Base-by-base conservation (phyloP, 768 basidiomycete genomes). In the Panaeolus cyanescens region DNA sequence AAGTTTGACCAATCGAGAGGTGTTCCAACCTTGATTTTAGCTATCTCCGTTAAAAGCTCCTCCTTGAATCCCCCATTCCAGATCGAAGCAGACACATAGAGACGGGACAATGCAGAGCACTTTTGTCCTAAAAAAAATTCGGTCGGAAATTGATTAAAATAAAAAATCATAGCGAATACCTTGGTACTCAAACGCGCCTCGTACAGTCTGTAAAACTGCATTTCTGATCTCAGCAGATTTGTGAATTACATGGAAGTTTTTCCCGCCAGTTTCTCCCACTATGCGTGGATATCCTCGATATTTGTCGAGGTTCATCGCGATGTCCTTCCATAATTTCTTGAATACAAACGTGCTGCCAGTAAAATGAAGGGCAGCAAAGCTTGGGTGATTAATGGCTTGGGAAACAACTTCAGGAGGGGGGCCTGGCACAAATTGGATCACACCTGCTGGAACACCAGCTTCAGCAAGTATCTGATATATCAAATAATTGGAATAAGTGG, bases 221-320 rank as follows among this genome's bases (percentile, higher is more conserved):
- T 95, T 96, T 72, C 80, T 81, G 57, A 97, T 76, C 67, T 97
- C 92, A 34, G 96, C 96, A 13, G 88, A 89, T 58, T 84, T 80
- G 75, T 99, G 97, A 54, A 99, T 80, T 50, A 99, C 65, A 76
- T 99, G 97, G 83, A 96, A 99, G 82, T 99, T 99, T 84, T 99
- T 99, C 60, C 97, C 96, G 30, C 94, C 95, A 7, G 96, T 99
- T 83, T 99, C 96, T 28, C 97, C 97, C 6, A 99, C 96, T 64
- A 99, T 91, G 70, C 96, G 84, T 0, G 97, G 97, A 78, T 97
- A 99, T 12, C 86, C 80, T 68, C 79, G 85, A 82, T 99, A 99
- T 54, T 80, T 84, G 71, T 98, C 93, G 53, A 99, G 67, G 77
- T 98, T 97, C 67, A 76, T 70, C 3, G 91, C 92, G 69, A 99